These are phyloP conservation scores for Gillenia trifoliata DNA, from an alignment of 306 rosid genomes.

Conservation along the genomic window DNA sequence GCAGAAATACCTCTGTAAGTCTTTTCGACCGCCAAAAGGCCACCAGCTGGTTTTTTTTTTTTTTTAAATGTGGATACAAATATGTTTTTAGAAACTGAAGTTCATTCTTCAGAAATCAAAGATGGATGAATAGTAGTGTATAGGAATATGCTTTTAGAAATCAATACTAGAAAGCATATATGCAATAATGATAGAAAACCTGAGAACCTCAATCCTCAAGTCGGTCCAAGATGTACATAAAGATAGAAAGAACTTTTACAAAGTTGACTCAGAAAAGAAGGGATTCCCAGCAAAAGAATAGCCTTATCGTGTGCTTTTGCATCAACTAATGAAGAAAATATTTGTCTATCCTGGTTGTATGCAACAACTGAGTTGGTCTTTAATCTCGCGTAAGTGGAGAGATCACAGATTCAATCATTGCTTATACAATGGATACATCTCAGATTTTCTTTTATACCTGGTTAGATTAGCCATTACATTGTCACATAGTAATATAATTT, in stretches of 20 bases:
- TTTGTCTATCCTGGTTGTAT: not conserved
- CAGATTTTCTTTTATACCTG: too few relatives aligned
- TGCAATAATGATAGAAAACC: not conserved
- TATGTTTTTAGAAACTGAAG: not conserved
- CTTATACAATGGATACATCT: not conserved
- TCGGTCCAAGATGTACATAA: too few relatives aligned
- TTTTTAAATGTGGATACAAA: not conserved
- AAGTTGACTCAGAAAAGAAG: not conserved
- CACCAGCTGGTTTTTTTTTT: too few relatives aligned
- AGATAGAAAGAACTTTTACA: not conserved
- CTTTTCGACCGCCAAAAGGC: too few relatives aligned
- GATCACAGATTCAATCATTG: not conserved
- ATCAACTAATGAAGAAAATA: not conserved
- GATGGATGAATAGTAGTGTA: not conserved
- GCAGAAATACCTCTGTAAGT: too few relatives aligned
- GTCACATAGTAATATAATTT: too few relatives aligned
- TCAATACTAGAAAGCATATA: not conserved
- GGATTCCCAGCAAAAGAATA: not conserved
- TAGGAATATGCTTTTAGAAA: too few relatives aligned
- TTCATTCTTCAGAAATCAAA: not conserved
- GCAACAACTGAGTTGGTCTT: too few relatives aligned
- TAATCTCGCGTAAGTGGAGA: not conserved
- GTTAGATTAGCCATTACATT: too few relatives aligned
- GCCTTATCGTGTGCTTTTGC: not conserved
- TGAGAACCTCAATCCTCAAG: too few relatives aligned